Percentiles rank a stretch among this genome's conserved stretches.
phyloP scores from a whole-genome alignment of 2,329 filamentous ascomycete species.

The Bipolaris bicolor region DNA sequence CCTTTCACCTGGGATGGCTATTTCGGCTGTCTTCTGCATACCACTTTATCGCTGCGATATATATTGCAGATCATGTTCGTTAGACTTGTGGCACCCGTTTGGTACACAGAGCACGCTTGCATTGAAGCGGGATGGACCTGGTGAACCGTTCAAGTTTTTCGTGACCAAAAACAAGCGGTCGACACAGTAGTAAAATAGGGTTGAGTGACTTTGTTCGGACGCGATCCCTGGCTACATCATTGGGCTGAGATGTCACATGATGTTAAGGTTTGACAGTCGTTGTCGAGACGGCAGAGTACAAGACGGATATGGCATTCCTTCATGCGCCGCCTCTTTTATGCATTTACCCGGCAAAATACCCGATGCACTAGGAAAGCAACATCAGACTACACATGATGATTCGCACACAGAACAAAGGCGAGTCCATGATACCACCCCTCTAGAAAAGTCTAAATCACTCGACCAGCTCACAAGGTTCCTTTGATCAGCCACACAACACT shows the following conservation, averaged over 20 bases:
- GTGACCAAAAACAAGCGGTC: neutral
- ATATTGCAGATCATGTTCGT: neutral
- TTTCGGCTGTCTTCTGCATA: neutral
- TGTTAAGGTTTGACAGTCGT: neutral
- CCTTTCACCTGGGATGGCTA: neutral
- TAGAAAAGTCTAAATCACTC: neutral
- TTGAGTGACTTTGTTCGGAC: neutral
- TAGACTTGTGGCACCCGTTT: neutral
- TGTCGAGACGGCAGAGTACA: neutral
- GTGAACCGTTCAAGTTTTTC: neutral
- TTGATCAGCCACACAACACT: neutral
- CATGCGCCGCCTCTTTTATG: neutral
- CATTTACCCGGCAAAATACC: slow-evolving; percentile 1
- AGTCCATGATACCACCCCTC: neutral
- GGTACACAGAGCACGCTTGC: neutral
- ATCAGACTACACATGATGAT: neutral
- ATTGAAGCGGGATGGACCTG: neutral
- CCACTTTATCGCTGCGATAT: neutral
- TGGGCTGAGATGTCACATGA: neutral
- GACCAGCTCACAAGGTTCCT: no score
- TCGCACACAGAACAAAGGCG: neutral
- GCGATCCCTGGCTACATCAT: neutral
- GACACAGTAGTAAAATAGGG: neutral
- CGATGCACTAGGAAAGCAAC: neutral
- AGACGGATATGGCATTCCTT: neutral